A percentile compares a stretch with the other conserved stretches of the same genome.
phyloP scores from a whole-genome alignment of 306 rosid species.

The Luffa aegyptiaca region DNA sequence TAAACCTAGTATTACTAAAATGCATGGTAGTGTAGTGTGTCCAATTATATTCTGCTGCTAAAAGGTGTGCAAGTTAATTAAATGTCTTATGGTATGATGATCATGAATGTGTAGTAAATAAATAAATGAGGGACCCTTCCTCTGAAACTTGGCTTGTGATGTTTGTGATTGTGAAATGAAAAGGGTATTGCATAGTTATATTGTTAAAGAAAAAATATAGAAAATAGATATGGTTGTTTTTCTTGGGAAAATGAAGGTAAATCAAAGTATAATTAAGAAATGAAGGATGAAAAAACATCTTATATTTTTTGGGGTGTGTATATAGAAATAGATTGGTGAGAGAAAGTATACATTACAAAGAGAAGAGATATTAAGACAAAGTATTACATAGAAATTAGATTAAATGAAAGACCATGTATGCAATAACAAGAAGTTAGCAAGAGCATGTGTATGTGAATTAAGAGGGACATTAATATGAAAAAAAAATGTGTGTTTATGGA shows the following conservation, averaged over 20 bases:
- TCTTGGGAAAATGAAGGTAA: background rate
- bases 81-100: background rate
- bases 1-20: background rate
- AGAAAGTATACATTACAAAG: too few relatives aligned
- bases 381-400: too few relatives aligned
- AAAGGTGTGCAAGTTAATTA: background rate
- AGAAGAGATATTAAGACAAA: too few relatives aligned
- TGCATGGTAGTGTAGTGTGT: background rate
- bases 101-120: slow-evolving; percentile 1
- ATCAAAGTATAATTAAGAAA: background rate
- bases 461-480: too few relatives aligned
- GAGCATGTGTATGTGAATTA: too few relatives aligned
- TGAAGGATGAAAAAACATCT: background rate
- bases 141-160: background rate
- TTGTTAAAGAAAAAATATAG: background rate
- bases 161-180: background rate
- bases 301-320: background rate
- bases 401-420: too few relatives aligned
- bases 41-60: background rate
- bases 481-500: too few relatives aligned
- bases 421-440: too few relatives aligned
- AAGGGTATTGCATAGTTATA: background rate
- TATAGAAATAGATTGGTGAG: background rate
- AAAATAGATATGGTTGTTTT: background rate
- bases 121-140: background rate